These are phyloP conservation scores for Teratosphaeria destructans DNA, from an alignment of 2,329 filamentous ascomycete species.

Conservation along the genomic window DNA sequence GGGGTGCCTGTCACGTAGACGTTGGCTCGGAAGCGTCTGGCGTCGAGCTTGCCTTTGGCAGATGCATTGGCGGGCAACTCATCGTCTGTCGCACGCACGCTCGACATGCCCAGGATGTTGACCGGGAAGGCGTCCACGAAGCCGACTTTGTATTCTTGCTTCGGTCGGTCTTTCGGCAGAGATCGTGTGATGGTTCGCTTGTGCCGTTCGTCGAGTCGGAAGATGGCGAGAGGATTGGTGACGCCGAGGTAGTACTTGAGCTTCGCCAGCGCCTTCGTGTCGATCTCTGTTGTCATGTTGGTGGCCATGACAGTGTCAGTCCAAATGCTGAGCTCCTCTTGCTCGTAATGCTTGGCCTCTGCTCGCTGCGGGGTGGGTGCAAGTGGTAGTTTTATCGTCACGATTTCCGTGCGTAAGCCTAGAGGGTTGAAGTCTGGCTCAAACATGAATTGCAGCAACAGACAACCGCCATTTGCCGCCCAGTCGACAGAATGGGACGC, in stretches of 20 bases:
- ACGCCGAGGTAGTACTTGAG: conserved; percentile 57
- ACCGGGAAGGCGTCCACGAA: conserved; percentile 66
- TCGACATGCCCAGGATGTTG: conserved; percentile 56
- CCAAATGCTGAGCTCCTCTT: conserved; percentile 56
- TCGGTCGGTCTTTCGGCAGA: conserved; percentile 54
- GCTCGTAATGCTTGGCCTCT: conserved; percentile 47
- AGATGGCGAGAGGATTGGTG: conserved; percentile 55
- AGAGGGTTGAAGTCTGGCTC: conserved; percentile 23
- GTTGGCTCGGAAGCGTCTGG: conserved; percentile 59
- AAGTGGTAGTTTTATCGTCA: conserved; percentile 57
- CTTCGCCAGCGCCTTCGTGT: conserved; percentile 49
- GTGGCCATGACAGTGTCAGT: conserved; percentile 43
- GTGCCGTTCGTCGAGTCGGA: conserved; percentile 49
- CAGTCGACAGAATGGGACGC: conserved; percentile 32
- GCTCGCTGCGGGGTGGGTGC: conserved; percentile 50
- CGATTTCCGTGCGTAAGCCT: conserved; percentile 30
- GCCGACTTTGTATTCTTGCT: conserved; percentile 52
- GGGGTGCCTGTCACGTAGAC: conserved; percentile 56
- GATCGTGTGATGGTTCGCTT: conserved; percentile 50
- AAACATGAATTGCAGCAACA: conserved; percentile 57
- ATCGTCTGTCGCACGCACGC: conserved; percentile 50
- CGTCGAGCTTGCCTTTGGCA: conserved; percentile 42
- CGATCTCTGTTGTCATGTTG: conserved; percentile 36
- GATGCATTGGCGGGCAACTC: conserved; percentile 45
- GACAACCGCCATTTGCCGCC: conserved; percentile 46